Evolutionary conservation across 352 stramenopile species (phyloP), one percentile per base, ranked within the genome.

Genomic region (Globisporangium takayamanum): DNA sequence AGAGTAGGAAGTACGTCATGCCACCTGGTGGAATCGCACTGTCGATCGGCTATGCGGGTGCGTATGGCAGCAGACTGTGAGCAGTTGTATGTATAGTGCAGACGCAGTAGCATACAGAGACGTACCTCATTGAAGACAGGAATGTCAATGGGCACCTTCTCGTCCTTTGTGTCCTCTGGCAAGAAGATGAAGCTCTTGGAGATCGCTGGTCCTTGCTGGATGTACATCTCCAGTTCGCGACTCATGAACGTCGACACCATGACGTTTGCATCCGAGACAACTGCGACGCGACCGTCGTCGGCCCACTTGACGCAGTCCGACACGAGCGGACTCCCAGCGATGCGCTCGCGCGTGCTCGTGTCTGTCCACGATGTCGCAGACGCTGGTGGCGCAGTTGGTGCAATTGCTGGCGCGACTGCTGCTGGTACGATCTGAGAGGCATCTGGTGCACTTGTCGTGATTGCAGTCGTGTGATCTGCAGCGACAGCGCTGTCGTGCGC

Each of bases 181-280:
- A 85, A 61, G 47, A 90, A 87, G n/a, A 94, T 74, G 52, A 89
- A 89, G 72, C 79, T 87, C 66, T 91, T 90, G 57, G 84, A 91
- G 53, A 94, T 70, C 4, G 76, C 74, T 5, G 84, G 81, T n/a
- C 70, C 73, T 60, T 89, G 68, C 50, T 87, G 80, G 63, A 92
- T 70, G 61, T 86, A 94, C 69, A 91, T 83, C 59, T 90, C 80
- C 46, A 94, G 72, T 52, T 94, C 81, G 42, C 78, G 80, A 57
- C 76, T 91, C 55, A 77, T 65, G 63, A 91, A 94, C 20, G 80
- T 92, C 41, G 82, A 79, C 59, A 94, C 82, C 28, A 92, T 60
- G n/a, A 94, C 64, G 61, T 69, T 89, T 5, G 80, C 65, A 59
- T 94, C 81, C 12, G 79, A 84, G 30, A 92, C 81, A 10, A 89